A percentile compares a stretch with the other conserved stretches of the same genome.
Evolutionary conservation across 2,329 filamentous ascomycete genomes (phyloP).

Genomic region (Orbilia blumenaviensis): DNA sequence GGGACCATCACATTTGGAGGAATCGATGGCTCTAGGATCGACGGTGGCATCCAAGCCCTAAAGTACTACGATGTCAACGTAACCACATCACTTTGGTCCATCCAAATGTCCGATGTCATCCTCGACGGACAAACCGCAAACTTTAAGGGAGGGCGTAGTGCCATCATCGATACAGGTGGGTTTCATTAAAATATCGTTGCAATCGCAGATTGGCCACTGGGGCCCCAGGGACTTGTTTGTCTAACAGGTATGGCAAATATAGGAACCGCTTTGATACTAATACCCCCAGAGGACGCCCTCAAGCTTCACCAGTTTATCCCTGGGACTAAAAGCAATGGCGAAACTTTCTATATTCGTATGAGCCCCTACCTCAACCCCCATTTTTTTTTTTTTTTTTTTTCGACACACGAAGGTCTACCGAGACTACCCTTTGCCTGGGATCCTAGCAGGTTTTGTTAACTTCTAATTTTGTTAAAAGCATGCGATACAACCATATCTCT

Average conservation of each 20-base stretch:
- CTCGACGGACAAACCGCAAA: constrained; percentile 70
- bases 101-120: constrained; percentile 73
- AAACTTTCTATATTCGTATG: constrained; percentile 66
- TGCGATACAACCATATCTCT: constrained; percentile 73
- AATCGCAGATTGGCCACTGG: neutral
- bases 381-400: no score
- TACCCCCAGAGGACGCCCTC: constrained; percentile 73
- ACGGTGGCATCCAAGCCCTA: constrained; percentile 73
- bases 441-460: no score
- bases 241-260: neutral
- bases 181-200: neutral
- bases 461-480: constrained; percentile 62
- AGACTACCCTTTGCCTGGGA: neutral
- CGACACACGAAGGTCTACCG: no score
- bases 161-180: constrained; percentile 78
- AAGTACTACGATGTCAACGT: constrained; percentile 70
- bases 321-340: constrained; percentile 68
- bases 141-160: constrained; percentile 63
- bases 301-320: constrained; percentile 75
- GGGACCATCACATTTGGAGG: constrained; percentile 82
- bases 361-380: no score
- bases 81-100: constrained; percentile 73
- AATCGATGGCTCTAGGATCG: constrained; percentile 68
- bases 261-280: constrained; percentile 66
- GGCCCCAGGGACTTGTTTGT: neutral